These are phyloP conservation scores for Endoconidiophora laricicola DNA, from an alignment of 2,329 filamentous ascomycete genomes.

Conservation along the genomic window DNA sequence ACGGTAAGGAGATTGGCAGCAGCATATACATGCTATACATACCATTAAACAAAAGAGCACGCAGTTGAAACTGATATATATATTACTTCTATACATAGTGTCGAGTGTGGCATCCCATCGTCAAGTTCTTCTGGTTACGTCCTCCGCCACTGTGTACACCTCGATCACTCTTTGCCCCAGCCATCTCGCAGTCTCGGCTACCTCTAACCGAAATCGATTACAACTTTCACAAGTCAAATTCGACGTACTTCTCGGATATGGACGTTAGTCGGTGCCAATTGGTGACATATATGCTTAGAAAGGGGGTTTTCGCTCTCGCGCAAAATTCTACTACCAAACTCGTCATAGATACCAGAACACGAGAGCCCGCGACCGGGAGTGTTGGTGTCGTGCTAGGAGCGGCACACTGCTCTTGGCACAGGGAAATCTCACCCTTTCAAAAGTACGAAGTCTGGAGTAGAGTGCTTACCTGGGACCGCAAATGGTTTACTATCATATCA, in stretches of 20 bases:
- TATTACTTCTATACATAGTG: slow-evolving; percentile 23
- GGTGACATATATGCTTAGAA: slow-evolving; percentile 49
- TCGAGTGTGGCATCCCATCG: slow-evolving; percentile 41
- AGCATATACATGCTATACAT: not conserved
- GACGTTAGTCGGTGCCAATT: slow-evolving; percentile 72
- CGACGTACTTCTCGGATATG: slow-evolving; percentile 75
- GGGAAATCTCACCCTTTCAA: slow-evolving; percentile 54
- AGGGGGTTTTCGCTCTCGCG: slow-evolving; percentile 36
- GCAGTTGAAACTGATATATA: not conserved
- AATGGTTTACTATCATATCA: slow-evolving; percentile 64
- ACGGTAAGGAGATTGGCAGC: slow-evolving; percentile 36
- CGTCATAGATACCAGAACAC: slow-evolving; percentile 32
- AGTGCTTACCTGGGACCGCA: slow-evolving; percentile 59
- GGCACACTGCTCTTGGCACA: slow-evolving; percentile 56
- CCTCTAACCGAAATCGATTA: slow-evolving; percentile 69
- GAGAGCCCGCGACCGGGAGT: slow-evolving; percentile 32
- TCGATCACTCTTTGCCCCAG: slow-evolving; percentile 54
- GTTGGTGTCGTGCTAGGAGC: slow-evolving; percentile 54
- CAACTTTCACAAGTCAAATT: slow-evolving; percentile 70
- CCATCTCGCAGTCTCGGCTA: slow-evolving; percentile 49
- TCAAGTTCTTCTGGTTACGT: slow-evolving; percentile 35
- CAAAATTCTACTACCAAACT: slow-evolving; percentile 32
- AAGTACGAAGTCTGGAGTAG: slow-evolving; percentile 58
- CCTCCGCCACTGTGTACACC: slow-evolving; percentile 33
- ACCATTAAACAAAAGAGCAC: not conserved